phyloP scores from a whole-genome alignment of 2,329 filamentous ascomycete genomes.

The Domatiomyces catenatus region DNA sequence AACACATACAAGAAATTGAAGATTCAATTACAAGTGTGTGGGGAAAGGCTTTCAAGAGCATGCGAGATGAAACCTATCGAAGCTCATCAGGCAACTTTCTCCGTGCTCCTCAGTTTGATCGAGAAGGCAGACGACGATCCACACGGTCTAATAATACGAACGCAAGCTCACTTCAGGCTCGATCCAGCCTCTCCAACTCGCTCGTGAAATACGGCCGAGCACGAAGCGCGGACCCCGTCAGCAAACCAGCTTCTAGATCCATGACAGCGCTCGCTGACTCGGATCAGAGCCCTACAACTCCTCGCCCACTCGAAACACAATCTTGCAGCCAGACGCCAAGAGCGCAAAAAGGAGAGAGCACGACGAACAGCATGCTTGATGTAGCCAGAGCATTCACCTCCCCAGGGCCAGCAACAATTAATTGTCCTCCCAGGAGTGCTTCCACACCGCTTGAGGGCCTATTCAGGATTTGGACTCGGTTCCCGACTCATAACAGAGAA shows the following conservation, averaged over 20 bases:
- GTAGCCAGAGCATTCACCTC: constrained; percentile 5
- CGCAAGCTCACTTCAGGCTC: neutral
- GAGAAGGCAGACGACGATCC: constrained; percentile 8
- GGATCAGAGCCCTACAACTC: neutral
- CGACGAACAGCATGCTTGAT: constrained; percentile 9
- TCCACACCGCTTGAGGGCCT: constrained; percentile 9
- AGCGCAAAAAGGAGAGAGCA: constrained; percentile 4
- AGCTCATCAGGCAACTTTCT: constrained; percentile 7
- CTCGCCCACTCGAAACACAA: neutral
- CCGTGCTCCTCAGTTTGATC: constrained; percentile 9
- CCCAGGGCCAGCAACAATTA: neutral
- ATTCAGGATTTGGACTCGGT: constrained; percentile 14
- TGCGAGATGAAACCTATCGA: constrained; percentile 5
- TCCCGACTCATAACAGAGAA: constrained; percentile 14
- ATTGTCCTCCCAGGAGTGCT: constrained; percentile 1
- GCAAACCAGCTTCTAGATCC: neutral
- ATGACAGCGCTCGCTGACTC: neutral
- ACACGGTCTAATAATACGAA: constrained; percentile 7
- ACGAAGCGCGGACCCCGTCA: neutral
- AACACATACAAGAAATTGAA: neutral
- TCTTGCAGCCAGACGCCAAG: neutral
- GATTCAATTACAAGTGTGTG: constrained; percentile 9
- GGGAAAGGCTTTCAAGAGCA: constrained; percentile 7
- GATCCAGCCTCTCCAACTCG: neutral
- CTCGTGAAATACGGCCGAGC: neutral